Conservation (phyloP, 140 eudicot genomes). For the Stevia rebaudiana region DNA sequence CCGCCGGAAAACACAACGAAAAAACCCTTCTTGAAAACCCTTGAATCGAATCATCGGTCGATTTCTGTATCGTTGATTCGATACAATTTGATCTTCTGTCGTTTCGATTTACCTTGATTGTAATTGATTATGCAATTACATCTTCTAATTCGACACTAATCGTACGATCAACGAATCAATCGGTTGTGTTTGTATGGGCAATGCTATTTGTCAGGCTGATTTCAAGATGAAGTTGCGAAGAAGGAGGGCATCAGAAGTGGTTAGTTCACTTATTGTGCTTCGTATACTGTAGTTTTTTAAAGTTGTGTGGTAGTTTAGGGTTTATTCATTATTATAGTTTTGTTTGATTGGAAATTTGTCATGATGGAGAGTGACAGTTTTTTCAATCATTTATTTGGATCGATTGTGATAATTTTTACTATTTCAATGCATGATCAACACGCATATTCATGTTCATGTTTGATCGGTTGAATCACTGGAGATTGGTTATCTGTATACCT, state of each 20-base stretch:
- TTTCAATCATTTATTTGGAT: constrained; percentile 1
- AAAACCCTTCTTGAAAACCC: constrained; percentile 34
- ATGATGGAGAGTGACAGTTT: constrained; percentile 8
- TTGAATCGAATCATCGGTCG: constrained; percentile 13
- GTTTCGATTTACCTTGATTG: neutral
- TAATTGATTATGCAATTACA: neutral
- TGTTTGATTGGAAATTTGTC: neutral
- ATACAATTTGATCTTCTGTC: constrained; percentile 18
- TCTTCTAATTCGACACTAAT: neutral
- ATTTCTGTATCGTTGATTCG: constrained; percentile 9
- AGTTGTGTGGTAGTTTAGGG: constrained; percentile 32
- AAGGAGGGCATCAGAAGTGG: constrained; percentile 95
- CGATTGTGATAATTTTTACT: neutral
- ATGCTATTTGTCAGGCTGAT: constrained; percentile 47
- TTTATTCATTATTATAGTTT: constrained; percentile 23
- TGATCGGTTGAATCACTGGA: neutral
- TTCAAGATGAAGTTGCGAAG: constrained; percentile 78
- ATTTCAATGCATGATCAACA: neutral
- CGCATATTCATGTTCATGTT: constrained; percentile 1
- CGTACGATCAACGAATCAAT: constrained; percentile 40
- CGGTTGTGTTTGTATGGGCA: constrained; percentile 30
- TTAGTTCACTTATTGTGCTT: constrained; percentile 33
- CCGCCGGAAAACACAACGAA: constrained; percentile 13
- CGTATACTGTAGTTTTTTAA: neutral
- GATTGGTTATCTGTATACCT: neutral